Base-by-base conservation (phyloP, 306 rosid genomes). In the Hippophae gyantsensis region DNA sequence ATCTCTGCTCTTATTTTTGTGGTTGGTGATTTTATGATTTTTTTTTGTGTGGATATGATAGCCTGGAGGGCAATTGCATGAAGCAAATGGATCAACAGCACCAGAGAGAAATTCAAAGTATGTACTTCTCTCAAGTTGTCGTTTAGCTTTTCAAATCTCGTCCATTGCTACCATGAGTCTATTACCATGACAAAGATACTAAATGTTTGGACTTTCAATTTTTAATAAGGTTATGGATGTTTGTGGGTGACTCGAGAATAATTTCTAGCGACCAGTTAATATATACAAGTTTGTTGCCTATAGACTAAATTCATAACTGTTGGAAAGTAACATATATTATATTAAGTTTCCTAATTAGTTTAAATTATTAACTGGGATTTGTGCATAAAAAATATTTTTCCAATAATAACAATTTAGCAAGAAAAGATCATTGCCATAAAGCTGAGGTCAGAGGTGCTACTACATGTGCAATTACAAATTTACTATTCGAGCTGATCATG, bases 31-130 rank as follows among this genome's bases (percentile, higher is more conserved):
- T 52, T 70, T 63, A 13, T 27, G 13, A 27, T 72, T 56, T 66
- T 48, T 66, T 71, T 63, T 0, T 18, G 23, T 18, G 23, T 42
- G 58, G 62, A 14, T 67, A 47, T 78, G 62, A 59, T 83, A 93
- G 99, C 94, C 99, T 61, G 86, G 78, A 63, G 84, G 64, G 50
- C 65, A 69, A 56, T 75, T 84, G 43, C 77, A 76, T 38, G 90
- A 89, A 78, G 72, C 76, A 71, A 86, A 93, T 75, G 94, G 85
- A 68, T 68, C 78, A 46, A 68, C 79, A 40, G 41, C 71, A 58
- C 77, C 74, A 58, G 90, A 73, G 69, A 95, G 70, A 71, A 93
- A 84, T 76, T 93, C 99, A 41, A 93, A 88, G 99, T 93, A 88
- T 67, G 47, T 57, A 45, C 63, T 67, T 50, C 43, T 69, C 71